phyloP scores from a whole-genome alignment of 371 early-diverging fungal species.

The Mortierella sp. region DNA sequence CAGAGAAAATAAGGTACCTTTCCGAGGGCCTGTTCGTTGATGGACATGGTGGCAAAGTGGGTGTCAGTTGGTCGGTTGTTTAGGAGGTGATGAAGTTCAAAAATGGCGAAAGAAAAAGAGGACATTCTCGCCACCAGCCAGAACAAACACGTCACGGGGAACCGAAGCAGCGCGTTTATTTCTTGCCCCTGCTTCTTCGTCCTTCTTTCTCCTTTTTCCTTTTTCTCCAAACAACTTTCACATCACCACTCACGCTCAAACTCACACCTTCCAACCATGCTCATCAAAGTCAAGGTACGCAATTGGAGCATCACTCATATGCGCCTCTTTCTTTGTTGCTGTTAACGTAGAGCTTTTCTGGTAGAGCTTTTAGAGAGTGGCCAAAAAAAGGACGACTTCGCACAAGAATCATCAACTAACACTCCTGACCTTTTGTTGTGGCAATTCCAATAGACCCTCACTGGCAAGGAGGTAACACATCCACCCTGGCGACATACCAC shows the following conservation, averaged over 20 bases:
- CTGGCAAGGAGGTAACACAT: conserved; percentile 88
- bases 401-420: conserved; percentile 1
- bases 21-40: conserved; percentile 57
- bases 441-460: conserved; percentile 79
- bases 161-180: background rate
- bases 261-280: conserved; percentile 66
- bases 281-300: conserved; percentile 90
- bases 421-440: background rate
- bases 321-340: background rate
- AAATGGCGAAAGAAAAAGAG: background rate
- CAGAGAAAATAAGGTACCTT: conserved; percentile 22
- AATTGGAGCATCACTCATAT: background rate
- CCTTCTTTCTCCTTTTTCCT: background rate
- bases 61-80: background rate
- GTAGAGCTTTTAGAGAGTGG: conserved; percentile 7
- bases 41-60: conserved; percentile 35
- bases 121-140: background rate
- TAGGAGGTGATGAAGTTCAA: background rate
- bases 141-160: conserved; percentile 12
- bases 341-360: background rate
- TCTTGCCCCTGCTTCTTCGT: background rate
- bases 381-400: background rate
- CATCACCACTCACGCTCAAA: conserved; percentile 12
- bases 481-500: background rate
- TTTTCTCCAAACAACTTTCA: background rate